A percentile compares a stretch with the other conserved stretches of the same genome.
Evolutionary conservation across 352 stramenopile genomes (phyloP).

Genomic region (Globisporangium cystogenes): DNA sequence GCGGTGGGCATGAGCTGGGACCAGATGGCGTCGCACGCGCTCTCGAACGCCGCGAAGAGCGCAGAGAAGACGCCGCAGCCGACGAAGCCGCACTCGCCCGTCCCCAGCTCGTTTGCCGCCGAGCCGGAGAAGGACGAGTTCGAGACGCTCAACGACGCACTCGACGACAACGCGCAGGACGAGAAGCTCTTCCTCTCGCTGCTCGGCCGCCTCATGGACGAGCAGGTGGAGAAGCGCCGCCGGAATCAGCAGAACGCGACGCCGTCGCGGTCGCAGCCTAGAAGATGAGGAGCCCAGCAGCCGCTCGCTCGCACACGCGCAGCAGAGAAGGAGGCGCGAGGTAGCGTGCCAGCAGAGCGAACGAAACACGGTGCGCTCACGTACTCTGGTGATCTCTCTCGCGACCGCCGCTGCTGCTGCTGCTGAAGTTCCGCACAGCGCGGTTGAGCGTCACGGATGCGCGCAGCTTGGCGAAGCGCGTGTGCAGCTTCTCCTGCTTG

Average conservation of each 20-base stretch:
- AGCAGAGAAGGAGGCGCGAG: neutral
- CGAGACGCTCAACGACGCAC: slow-evolving; percentile 53
- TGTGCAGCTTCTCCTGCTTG: slow-evolving; percentile 17
- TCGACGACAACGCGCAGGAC: slow-evolving; percentile 55
- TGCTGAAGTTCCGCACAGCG: slow-evolving; percentile 22
- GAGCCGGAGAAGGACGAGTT: slow-evolving; percentile 74
- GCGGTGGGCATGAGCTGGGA: slow-evolving; percentile 30
- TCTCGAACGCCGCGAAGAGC: slow-evolving; percentile 32
- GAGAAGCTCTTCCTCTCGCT: slow-evolving; percentile 74
- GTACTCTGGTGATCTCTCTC: neutral
- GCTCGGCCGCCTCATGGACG: slow-evolving; percentile 59
- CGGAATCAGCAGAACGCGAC: slow-evolving; percentile 17
- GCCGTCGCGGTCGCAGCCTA: neutral
- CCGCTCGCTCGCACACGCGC: no score
- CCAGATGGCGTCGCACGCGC: slow-evolving; percentile 45
- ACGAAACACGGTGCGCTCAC: neutral
- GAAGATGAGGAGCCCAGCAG: neutral
- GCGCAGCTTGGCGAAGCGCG: slow-evolving; percentile 19
- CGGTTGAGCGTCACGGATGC: slow-evolving; percentile 25
- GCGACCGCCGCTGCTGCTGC: no score
- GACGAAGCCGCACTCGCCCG: slow-evolving; percentile 1
- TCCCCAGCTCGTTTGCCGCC: slow-evolving; percentile 18
- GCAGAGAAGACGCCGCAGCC: neutral
- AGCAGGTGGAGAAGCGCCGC: slow-evolving; percentile 38
- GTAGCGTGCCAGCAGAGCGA: neutral